phyloP scores from a whole-genome alignment of 495 filamentous ascomycete genomes.

The Neurospora tetrasperma region DNA sequence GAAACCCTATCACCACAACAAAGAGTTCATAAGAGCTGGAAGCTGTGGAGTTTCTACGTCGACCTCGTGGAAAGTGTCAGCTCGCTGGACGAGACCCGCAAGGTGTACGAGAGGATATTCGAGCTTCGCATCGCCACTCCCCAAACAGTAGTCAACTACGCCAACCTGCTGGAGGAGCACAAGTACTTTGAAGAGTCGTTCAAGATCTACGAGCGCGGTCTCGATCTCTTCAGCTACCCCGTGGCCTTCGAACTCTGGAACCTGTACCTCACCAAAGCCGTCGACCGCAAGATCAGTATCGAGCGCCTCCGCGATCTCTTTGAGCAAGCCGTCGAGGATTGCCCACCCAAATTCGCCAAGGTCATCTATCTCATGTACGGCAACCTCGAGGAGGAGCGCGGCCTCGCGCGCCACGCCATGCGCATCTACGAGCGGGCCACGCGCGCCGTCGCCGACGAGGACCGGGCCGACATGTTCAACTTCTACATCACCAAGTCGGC shows the following conservation, averaged over 20 bases:
- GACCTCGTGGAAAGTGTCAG: conserved; percentile 93
- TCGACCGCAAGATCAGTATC: conserved; percentile 89
- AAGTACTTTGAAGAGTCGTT: conserved; percentile 96
- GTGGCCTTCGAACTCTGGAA: conserved; percentile 99
- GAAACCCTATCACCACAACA: conserved; percentile 90
- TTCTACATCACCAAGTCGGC: conserved; percentile 99
- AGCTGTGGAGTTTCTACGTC: conserved; percentile 98
- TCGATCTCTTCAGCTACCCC: conserved; percentile 95
- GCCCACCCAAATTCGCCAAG: conserved; percentile 93
- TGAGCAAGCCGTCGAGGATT: conserved; percentile 91
- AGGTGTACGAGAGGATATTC: conserved; percentile 94
- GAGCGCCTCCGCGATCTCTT: conserved; percentile 92
- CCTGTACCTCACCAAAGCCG: conserved; percentile 92
- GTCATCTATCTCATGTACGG: conserved; percentile 97
- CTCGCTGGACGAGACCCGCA: conserved; percentile 83
- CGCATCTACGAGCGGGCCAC: conserved; percentile 97
- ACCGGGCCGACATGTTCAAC: conserved; percentile 95
- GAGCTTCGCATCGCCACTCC: conserved; percentile 96
- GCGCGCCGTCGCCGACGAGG: conserved; percentile 88
- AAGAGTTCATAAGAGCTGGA: conserved; percentile 98
- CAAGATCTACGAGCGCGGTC: conserved; percentile 92
- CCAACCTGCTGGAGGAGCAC: conserved; percentile 90
- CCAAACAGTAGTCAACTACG: conserved; percentile 97
- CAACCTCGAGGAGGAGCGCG: conserved; percentile 91
- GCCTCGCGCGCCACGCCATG: conserved; percentile 95